Evolutionary conservation across 2,329 filamentous ascomycete species (phyloP).

Genomic region (Diaporthe vaccinii): DNA sequence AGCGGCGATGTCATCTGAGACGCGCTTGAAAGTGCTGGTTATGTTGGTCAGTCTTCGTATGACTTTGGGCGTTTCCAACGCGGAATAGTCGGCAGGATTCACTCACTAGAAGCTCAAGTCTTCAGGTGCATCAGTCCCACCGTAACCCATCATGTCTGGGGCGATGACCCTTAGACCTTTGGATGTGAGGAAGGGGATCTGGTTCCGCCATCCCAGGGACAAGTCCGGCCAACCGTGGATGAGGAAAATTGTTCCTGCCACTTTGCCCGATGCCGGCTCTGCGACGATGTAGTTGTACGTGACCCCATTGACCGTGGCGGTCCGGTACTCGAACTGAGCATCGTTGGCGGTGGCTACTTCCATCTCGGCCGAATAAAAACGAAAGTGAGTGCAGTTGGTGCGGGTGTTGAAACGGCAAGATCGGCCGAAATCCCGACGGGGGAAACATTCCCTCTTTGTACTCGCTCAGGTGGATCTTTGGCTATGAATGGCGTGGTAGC

Average conservation of each 20-base stretch:
- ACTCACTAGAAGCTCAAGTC: conserved; percentile 70
- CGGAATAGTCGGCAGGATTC: not conserved
- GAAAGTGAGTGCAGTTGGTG: conserved; percentile 6
- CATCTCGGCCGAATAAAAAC: conserved; percentile 6
- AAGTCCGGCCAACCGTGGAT: conserved; percentile 88
- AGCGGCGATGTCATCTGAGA: conserved; percentile 79
- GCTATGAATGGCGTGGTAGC: not conserved
- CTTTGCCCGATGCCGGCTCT: conserved; percentile 57
- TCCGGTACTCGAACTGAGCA: conserved; percentile 66
- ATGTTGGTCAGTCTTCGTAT: not conserved
- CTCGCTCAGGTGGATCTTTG: not conserved
- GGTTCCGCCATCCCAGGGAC: conserved; percentile 89
- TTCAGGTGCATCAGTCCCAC: conserved; percentile 77
- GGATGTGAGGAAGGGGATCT: conserved; percentile 82
- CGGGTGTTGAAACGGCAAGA: not conserved
- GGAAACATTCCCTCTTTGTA: not conserved
- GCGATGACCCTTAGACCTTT: conserved; percentile 84
- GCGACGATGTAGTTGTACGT: conserved; percentile 77
- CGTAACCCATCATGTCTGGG: conserved; percentile 90
- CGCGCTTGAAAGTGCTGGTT: conserved; percentile 69
- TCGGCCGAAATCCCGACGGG: not conserved
- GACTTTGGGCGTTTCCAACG: not conserved
- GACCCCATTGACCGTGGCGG: conserved; percentile 73
- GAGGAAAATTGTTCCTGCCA: conserved; percentile 51
- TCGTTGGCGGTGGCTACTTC: not conserved